Base-by-base conservation (phyloP, 371 early-diverging fungal species). In the Antonospora locustae region DNA sequence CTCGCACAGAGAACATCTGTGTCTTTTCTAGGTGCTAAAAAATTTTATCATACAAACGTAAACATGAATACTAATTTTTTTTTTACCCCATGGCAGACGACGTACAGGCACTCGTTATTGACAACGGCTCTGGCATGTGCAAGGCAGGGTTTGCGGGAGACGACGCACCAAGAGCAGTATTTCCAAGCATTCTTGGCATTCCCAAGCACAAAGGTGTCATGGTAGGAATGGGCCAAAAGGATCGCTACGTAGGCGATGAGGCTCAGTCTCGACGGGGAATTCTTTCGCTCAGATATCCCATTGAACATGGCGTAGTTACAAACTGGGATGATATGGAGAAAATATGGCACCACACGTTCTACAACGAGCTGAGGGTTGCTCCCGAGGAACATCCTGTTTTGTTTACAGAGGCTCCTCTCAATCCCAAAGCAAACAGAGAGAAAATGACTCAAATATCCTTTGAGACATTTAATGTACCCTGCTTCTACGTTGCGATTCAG, bases 261-360 rank as follows among this genome's bases (percentile, higher is more conserved):
- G 99, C 99, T 41, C 95, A 95, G 78, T 86, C 88, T 68, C 90
- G 93, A 82, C 80, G 99, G 76, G 99, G 95, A 82, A 88, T 96
- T 70, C 79, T 98, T 59, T 86, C 90, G 38, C 83, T 98, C 58
- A 90, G 87, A 76, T 96, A 96, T 76, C 97, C 99, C 58, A 93
- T 98, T 76, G 93, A 94, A 77, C 95, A 96, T 82, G 99, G 99
- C 79, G 91, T 96, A 75, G 96, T 98, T 30, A 90, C 86, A 79
- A 90, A 95, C 86, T 98, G 99, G 97, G 94, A 95, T 70, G 90
- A 91, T 73, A 98, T 98, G 98, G 94, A 93, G 79, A 93, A 93
- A 80, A 96, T 98, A 73, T 98, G 99, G 82, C 95, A 95, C 77
- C 94, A 95, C 80, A 92, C 94, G 65, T 89, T 89, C 79, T 81